Evolutionary conservation across 176 grass and related monocot genomes (phyloP).

Genomic region (Secale cereale): DNA sequence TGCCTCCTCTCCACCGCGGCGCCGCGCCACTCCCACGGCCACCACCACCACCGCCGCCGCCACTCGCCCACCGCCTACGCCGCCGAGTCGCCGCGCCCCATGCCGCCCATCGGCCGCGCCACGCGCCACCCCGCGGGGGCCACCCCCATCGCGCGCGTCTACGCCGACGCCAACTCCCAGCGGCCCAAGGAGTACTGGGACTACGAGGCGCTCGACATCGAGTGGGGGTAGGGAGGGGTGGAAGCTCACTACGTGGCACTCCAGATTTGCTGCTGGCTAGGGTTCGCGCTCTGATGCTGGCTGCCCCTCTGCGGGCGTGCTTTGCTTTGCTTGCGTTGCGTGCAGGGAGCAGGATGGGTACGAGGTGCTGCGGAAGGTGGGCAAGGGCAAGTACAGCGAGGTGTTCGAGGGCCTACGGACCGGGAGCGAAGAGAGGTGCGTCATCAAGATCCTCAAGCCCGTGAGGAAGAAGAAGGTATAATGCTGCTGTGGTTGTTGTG

Average conservation of each 20-base stretch:
- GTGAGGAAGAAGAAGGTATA: slow-evolving; percentile 96
- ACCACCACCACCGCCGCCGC: slow-evolving; percentile 31
- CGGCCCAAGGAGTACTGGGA: slow-evolving; percentile 86
- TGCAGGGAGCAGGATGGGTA: slow-evolving; percentile 81
- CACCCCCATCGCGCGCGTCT: slow-evolving; percentile 57
- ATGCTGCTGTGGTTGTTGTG: not conserved
- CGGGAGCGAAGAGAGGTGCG: slow-evolving; percentile 59
- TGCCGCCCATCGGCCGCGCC: slow-evolving; percentile 63
- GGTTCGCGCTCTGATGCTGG: slow-evolving; percentile 11
- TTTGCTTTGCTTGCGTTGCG: not conserved
- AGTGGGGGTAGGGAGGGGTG: slow-evolving; percentile 62
- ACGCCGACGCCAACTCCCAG: slow-evolving; percentile 66
- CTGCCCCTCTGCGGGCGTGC: not conserved
- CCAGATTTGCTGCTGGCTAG: not conserved
- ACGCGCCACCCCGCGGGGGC: slow-evolving; percentile 43
- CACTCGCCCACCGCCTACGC: slow-evolving; percentile 6
- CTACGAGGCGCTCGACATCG: slow-evolving; percentile 81
- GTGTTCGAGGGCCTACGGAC: slow-evolving; percentile 72
- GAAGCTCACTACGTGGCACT: not conserved
- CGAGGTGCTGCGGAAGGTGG: slow-evolving; percentile 84
- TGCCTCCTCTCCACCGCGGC: slow-evolving; percentile 31
- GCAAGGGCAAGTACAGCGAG: slow-evolving; percentile 94
- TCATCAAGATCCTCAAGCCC: slow-evolving; percentile 96
- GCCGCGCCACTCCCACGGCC: slow-evolving; percentile 4
- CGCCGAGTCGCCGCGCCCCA: slow-evolving; percentile 31